phyloP scores from a whole-genome alignment of 2,329 filamentous ascomycete species.

The Colletotrichum higginsianum region DNA sequence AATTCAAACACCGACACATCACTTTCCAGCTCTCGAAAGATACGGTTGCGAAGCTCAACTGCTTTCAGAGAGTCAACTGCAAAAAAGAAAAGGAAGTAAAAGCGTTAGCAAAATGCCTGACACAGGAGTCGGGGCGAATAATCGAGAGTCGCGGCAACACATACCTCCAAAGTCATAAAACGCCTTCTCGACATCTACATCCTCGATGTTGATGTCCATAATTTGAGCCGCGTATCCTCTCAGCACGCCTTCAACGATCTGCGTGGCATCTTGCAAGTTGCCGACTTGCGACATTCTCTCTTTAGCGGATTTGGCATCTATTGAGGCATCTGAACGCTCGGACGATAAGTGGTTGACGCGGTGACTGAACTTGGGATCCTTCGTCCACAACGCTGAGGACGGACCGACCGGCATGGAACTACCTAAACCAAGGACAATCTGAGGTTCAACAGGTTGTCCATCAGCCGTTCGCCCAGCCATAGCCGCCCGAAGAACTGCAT shows the following conservation, averaged over 20 bases:
- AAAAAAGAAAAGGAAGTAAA: too few relatives aligned
- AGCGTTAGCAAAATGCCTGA: background rate
- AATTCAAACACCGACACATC: constrained; percentile 34
- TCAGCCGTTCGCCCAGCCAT: constrained; percentile 15
- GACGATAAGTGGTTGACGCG: background rate
- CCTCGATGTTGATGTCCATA: constrained; percentile 8
- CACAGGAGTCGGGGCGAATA: too few relatives aligned
- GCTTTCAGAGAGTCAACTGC: constrained; percentile 27
- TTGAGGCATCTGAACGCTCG: background rate
- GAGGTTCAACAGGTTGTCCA: background rate
- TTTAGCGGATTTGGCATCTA: background rate
- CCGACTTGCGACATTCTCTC: constrained; percentile 8
- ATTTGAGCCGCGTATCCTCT: constrained; percentile 13
- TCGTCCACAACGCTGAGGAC: constrained; percentile 10
- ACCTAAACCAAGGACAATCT: constrained; percentile 17
- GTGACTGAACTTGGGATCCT: constrained; percentile 26
- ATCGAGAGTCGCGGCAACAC: background rate
- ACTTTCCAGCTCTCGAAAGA: constrained; percentile 20
- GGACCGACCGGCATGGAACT: constrained; percentile 5
- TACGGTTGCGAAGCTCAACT: constrained; percentile 27
- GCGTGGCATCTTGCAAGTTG: background rate
- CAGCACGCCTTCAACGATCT: background rate
- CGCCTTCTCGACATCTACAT: constrained; percentile 25
- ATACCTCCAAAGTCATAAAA: constrained; percentile 35
- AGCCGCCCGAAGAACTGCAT: constrained; percentile 3